These are phyloP conservation scores for Prinsepia uniflora DNA, from an alignment of 306 rosid genomes.

Conservation along the genomic window DNA sequence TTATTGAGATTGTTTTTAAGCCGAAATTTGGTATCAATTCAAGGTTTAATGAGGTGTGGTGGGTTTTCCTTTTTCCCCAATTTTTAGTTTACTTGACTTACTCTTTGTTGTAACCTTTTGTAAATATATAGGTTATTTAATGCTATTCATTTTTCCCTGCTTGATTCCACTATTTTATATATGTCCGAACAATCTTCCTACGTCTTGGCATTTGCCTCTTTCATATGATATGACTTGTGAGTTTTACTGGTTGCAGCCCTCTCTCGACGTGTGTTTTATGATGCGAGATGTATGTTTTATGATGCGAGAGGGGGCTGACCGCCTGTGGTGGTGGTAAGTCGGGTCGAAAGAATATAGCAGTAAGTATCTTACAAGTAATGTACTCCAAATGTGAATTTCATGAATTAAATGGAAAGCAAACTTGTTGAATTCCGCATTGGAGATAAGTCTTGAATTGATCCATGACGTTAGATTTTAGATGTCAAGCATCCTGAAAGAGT, in stretches of 20 bases:
- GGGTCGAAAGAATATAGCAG: neutral
- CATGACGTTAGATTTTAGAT: slow-evolving; percentile 33
- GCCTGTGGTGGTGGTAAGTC: neutral
- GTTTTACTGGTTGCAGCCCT: no score
- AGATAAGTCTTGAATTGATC: neutral
- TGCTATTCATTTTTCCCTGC: slow-evolving; percentile 49
- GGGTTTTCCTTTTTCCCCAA: slow-evolving; percentile 32
- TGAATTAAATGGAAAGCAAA: neutral
- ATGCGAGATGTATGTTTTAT: no score
- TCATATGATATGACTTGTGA: neutral
- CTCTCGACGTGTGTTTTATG: no score
- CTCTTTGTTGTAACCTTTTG: slow-evolving; percentile 63
- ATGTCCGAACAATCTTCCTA: neutral
- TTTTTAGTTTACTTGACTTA: slow-evolving; percentile 33
- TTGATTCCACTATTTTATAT: slow-evolving; percentile 20
- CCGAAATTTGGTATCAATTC: slow-evolving; percentile 41
- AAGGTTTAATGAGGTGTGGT: slow-evolving; percentile 41
- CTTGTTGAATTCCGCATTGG: neutral
- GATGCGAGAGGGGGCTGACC: neutral
- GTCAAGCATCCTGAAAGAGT: slow-evolving; percentile 80
- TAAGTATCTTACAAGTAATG: neutral
- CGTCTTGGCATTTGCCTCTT: neutral
- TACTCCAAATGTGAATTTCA: slow-evolving; percentile 8
- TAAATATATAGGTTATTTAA: slow-evolving; percentile 65
- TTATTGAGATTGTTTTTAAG: slow-evolving; percentile 39